Conservation (phyloP, 176 grass and related monocot species). For the Otatea glauca region DNA sequence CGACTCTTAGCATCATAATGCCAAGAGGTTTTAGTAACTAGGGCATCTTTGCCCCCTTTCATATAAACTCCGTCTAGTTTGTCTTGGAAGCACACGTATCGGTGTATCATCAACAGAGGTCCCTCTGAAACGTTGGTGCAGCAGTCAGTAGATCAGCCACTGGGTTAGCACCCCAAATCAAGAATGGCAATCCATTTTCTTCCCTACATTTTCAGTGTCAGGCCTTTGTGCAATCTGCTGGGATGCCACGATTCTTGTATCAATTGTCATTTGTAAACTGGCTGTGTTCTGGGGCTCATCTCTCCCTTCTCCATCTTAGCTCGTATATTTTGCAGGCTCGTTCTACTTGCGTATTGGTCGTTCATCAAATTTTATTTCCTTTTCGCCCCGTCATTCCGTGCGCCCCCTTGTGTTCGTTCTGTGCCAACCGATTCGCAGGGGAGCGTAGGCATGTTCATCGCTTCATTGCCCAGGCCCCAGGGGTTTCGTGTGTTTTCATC, state of each 20-base stretch:
- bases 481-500: neutral
- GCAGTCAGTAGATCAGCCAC: neutral
- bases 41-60: conserved; percentile 9
- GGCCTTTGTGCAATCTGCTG: conserved; percentile 20
- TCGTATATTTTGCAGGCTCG: conserved; percentile 3
- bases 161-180: conserved; percentile 20
- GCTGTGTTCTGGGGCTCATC: conserved; percentile 47
- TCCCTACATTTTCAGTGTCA: conserved; percentile 33
- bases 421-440: neutral
- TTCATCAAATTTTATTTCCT: neutral
- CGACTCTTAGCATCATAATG: conserved; percentile 43
- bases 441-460: neutral
- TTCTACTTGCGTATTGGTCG: neutral
- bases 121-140: neutral
- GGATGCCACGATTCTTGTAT: conserved; percentile 44
- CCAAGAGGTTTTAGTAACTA: conserved; percentile 44
- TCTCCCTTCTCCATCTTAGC: neutral
- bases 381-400: neutral
- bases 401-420: neutral
- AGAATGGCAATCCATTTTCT: conserved; percentile 29
- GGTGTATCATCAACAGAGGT: conserved; percentile 36
- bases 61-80: conserved; percentile 40
- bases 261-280: conserved; percentile 47
- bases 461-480: neutral
- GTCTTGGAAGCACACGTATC: neutral